Evolutionary conservation across 2,329 filamentous ascomycete species (phyloP).

Genomic region (Fusarium fracticaudum): DNA sequence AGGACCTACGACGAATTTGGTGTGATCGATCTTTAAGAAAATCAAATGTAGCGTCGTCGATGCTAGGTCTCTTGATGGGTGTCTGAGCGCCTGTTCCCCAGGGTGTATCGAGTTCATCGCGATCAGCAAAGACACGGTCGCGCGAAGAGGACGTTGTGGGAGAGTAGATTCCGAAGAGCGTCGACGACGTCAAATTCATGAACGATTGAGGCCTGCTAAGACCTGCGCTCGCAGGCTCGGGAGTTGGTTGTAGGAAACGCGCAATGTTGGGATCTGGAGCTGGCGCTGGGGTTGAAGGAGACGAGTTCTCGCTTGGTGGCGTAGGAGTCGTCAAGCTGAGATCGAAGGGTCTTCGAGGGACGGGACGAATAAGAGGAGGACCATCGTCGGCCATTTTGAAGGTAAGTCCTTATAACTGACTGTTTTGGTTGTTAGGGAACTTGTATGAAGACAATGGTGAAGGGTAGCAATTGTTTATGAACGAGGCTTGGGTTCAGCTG

Average conservation of each 20-base stretch:
- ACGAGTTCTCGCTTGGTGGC: conserved; percentile 51
- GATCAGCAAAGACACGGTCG: conserved; percentile 52
- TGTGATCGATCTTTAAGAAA: conserved; percentile 55
- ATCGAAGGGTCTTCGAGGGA: conserved; percentile 77
- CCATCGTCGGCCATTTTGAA: conserved; percentile 53
- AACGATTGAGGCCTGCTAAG: conserved; percentile 79
- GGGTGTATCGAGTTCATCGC: conserved; percentile 72
- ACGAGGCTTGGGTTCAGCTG: neutral
- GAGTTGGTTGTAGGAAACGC: conserved; percentile 52
- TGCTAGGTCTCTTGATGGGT: conserved; percentile 59
- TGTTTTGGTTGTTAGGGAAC: neutral
- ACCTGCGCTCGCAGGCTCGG: conserved; percentile 44
- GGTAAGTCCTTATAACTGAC: neutral
- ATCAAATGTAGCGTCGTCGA: conserved; percentile 57
- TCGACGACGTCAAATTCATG: conserved; percentile 87
- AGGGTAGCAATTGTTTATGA: neutral
- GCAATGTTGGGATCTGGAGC: conserved; percentile 48
- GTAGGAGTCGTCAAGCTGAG: conserved; percentile 60
- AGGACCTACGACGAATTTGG: conserved; percentile 48
- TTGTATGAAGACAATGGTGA: neutral
- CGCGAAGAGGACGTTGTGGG: conserved; percentile 67
- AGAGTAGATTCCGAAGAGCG: conserved; percentile 90
- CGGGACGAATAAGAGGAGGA: conserved; percentile 72
- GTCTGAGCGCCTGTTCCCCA: conserved; percentile 83
- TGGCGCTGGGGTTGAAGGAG: conserved; percentile 30